phyloP scores from a whole-genome alignment of 2,329 filamentous ascomycete genomes.

The Bipolaris zeicola region DNA sequence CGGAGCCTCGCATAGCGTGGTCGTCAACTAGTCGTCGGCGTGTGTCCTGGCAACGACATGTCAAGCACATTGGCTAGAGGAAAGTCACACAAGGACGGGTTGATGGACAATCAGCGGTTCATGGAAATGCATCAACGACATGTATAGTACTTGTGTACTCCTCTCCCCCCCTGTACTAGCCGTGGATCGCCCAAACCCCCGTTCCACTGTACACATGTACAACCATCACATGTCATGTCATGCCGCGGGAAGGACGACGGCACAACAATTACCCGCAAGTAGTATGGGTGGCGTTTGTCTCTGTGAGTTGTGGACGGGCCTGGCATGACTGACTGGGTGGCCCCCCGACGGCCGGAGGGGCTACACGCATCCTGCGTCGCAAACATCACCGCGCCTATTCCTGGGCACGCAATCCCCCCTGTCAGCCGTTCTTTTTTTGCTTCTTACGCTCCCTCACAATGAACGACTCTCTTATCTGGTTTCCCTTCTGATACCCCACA shows the following conservation, averaged over 20 bases:
- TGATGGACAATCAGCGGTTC: neutral
- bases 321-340: neutral
- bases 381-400: constrained; percentile 4
- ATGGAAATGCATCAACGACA: neutral
- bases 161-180: too few relatives aligned
- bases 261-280: constrained; percentile 11
- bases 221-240: neutral
- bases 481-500: constrained; percentile 7
- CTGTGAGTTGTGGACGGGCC: neutral
- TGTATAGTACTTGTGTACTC: too few relatives aligned
- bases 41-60: neutral
- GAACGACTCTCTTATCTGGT: constrained; percentile 4
- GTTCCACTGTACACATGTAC: too few relatives aligned
- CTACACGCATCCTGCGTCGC: constrained; percentile 21
- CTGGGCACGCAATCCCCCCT: neutral
- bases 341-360: constrained; percentile 27
- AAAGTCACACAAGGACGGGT: neutral
- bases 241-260: constrained; percentile 3
- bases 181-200: too few relatives aligned
- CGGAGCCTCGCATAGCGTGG: constrained; percentile 18
- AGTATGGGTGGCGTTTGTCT: constrained; percentile 7
- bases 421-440: constrained; percentile 1
- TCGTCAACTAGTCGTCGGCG: neutral
- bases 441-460: constrained; percentile 8
- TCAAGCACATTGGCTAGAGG: neutral